These are phyloP conservation scores for Trichothecium sympodiale DNA, from an alignment of 2,329 filamentous ascomycete species.

Conservation along the genomic window DNA sequence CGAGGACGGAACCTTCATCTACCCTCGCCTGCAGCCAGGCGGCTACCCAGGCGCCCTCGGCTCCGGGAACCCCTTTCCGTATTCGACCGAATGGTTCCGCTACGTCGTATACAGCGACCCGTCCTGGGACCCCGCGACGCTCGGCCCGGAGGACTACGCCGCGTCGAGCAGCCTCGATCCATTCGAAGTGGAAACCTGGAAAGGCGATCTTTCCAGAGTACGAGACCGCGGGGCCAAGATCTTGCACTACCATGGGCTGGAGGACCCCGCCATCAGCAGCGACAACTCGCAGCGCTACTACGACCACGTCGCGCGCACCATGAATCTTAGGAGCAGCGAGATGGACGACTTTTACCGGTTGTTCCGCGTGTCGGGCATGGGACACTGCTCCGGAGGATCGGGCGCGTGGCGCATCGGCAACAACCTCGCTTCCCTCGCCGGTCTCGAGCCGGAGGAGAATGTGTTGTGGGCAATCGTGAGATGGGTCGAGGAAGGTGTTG, in stretches of 20 bases:
- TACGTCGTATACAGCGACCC: constrained; percentile 29
- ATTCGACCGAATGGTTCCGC: constrained; percentile 21
- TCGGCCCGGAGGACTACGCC: constrained; percentile 32
- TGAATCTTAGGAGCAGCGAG: too few species aligned
- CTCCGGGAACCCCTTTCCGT: constrained; percentile 13
- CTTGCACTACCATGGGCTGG: constrained; percentile 34
- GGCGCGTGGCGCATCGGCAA: constrained; percentile 7
- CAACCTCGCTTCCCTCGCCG: constrained; percentile 12
- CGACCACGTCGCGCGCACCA: constrained; percentile 5
- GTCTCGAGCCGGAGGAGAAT: constrained; percentile 28
- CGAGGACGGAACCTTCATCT: constrained; percentile 22
- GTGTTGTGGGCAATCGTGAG: constrained; percentile 33
- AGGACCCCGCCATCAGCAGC: constrained; percentile 26
- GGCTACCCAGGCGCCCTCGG: constrained; percentile 32
- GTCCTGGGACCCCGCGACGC: constrained; percentile 20
- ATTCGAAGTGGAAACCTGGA: too few species aligned
- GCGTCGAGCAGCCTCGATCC: too few species aligned
- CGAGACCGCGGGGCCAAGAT: constrained; percentile 28
- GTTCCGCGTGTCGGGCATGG: constrained; percentile 41
- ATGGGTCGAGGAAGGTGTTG: constrained; percentile 33
- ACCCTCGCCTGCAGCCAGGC: constrained; percentile 35
- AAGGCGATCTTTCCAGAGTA: too few species aligned
- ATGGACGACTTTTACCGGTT: constrained; percentile 35
- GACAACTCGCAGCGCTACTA: constrained; percentile 8
- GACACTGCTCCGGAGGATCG: constrained; percentile 29